A percentile compares a stretch with the other conserved stretches of the same genome.
Conservation (phyloP, 805 yeast species). For the Lachancea mirantina region DNA sequence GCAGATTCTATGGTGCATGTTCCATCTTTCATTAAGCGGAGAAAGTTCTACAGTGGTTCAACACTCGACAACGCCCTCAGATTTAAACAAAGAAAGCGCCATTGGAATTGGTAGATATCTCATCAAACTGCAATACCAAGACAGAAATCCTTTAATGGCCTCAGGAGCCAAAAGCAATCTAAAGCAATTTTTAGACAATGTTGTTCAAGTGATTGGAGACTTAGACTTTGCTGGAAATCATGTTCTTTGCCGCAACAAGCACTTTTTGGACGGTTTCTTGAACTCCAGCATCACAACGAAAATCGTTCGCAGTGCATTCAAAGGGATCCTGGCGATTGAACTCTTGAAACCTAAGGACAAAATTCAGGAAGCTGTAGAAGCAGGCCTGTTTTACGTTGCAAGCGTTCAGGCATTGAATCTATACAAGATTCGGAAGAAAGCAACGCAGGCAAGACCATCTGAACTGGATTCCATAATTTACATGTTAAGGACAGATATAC, state of each 20-base stretch:
- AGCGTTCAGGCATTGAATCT: slow-evolving; percentile 28
- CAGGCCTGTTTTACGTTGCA: slow-evolving; percentile 47
- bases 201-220: slow-evolving; percentile 65
- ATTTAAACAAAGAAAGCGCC: slow-evolving; percentile 32
- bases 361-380: slow-evolving; percentile 48
- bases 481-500: slow-evolving; percentile 57
- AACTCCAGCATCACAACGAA: slow-evolving; percentile 39
- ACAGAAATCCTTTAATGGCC: slow-evolving; percentile 51
- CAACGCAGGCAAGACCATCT: slow-evolving; percentile 73
- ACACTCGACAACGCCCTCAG: slow-evolving; percentile 45
- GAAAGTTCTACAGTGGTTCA: slow-evolving; percentile 59
- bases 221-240: slow-evolving; percentile 42
- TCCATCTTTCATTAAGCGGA: slow-evolving; percentile 55
- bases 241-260: slow-evolving; percentile 40
- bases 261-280: slow-evolving; percentile 40
- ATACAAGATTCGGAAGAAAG: slow-evolving; percentile 56
- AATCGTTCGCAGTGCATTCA: slow-evolving; percentile 42
- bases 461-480: slow-evolving; percentile 71
- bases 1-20: slow-evolving; percentile 73
- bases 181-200: slow-evolving; percentile 61
- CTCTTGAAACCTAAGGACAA: slow-evolving; percentile 30
- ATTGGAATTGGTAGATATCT: slow-evolving; percentile 30
- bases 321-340: slow-evolving; percentile 38
- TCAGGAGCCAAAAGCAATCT: slow-evolving; percentile 58
- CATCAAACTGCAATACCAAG: slow-evolving; percentile 34